phyloP scores from a whole-genome alignment of 768 basidiomycete species.

The Trichaptum fuscoviolaceum region DNA sequence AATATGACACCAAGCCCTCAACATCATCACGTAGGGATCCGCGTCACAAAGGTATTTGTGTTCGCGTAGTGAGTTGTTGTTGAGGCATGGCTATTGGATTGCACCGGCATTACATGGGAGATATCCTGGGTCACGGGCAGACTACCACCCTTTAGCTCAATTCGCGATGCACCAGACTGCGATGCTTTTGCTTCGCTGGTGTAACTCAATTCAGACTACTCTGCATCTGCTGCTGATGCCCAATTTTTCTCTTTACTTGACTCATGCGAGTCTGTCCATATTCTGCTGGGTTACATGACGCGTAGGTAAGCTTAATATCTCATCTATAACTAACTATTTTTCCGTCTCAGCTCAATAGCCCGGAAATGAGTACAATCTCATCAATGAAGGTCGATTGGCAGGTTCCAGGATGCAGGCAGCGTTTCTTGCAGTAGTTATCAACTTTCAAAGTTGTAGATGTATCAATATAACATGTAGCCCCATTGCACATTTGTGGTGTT shows the following conservation, averaged over 20 bases:
- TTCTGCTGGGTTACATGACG: no score
- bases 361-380: no score
- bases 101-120: conserved; percentile 17
- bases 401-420: no score
- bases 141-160: conserved; percentile 55
- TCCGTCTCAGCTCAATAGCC: no score
- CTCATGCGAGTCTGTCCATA: not conserved
- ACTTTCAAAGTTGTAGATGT: no score
- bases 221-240: conserved; percentile 46
- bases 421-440: no score
- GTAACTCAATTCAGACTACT: conserved; percentile 72
- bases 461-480: no score
- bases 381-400: no score
- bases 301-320: no score
- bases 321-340: no score
- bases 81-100: conserved; percentile 12
- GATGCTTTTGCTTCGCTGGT: conserved; percentile 14
- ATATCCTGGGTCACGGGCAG: conserved; percentile 15
- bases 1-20: conserved; percentile 3
- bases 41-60: no score
- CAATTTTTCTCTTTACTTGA: conserved; percentile 26
- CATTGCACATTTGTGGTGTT: no score
- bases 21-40: conserved; percentile 11
- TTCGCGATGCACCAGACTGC: conserved; percentile 48
- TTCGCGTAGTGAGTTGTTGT: not conserved